A percentile compares a stretch with the other conserved stretches of the same genome.
Evolutionary conservation across 306 rosid genomes (phyloP).

Genomic region (Cicer judaicum): DNA sequence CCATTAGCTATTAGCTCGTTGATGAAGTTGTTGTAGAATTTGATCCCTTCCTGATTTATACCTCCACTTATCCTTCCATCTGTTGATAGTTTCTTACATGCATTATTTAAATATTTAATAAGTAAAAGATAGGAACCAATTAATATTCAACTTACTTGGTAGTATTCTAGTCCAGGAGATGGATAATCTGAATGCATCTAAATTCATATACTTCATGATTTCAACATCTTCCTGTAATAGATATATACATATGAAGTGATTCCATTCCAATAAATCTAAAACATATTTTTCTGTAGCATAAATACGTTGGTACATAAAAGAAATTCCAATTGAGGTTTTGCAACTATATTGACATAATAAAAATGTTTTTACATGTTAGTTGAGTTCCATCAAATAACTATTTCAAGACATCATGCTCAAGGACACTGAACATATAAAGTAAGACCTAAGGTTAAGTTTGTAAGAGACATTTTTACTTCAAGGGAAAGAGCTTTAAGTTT

Average conservation of each 20-base stretch:
- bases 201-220: conserved; percentile 59
- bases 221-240: conserved; percentile 62
- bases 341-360: too few species aligned
- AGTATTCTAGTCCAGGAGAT: conserved; percentile 74
- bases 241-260: neutral
- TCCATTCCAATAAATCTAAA: neutral
- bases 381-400: too few species aligned
- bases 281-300: neutral
- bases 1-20: conserved; percentile 59
- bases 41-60: conserved; percentile 58
- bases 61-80: conserved; percentile 70
- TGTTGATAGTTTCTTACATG: neutral
- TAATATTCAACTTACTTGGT: conserved; percentile 54
- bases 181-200: conserved; percentile 72
- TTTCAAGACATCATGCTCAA: too few species aligned
- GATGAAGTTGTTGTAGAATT: conserved; percentile 66
- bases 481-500: neutral
- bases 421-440: neutral
- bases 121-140: neutral
- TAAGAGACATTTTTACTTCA: neutral
- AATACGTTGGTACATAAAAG: too few species aligned
- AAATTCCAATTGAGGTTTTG: too few species aligned
- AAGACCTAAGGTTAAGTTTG: neutral
- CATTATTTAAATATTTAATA: neutral
- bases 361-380: too few species aligned